Evolutionary conservation across 176 grass and related monocot genomes (phyloP), one percentile per base, ranked within the genome.

Genomic region (Dactylis glomerata): DNA sequence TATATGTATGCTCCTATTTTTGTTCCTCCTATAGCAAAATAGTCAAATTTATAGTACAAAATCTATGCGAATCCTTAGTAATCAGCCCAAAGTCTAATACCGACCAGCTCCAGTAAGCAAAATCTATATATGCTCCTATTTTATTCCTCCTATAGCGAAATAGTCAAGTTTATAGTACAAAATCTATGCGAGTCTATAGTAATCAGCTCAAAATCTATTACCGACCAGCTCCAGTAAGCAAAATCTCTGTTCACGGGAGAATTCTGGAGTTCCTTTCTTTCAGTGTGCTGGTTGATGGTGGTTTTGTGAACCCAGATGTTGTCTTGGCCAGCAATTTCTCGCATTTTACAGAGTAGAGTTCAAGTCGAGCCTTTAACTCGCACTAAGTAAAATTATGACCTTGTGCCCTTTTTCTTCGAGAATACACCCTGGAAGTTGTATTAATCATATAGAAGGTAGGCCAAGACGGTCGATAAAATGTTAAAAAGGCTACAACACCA

Each of bases 51-150:
- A 6, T 4, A 11, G 22, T 72, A 62, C 23, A 62, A 70, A 78
- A 49, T 2, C 16, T 5, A 4, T 62, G 5, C 0, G 31, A 78
- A 33, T 47, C 38, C 13, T 5, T 32, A 13, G 23, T 42, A 52
- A 63, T 71, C 23, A 64, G 19, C 13, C 0, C 9, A 59, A 67
- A 23, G 52, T 13, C 26, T 55, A 20, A n/a, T 19, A 28, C 7
- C 50, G 75, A 68, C 68, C 47, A 49, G n/a, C 49, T 82, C n/a
- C 10, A 45, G 34, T 82, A 46, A 87, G 10, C 13, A 23, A 68
- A 77, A 5, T 28, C 24, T 36, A 36, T 2, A 36, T 36, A 36
- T 36, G 34, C 5, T 36, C 34, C 34, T 36, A 36, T 36, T 36
- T 36, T 36, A 5, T 36, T 36, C 34, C 34, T 36, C 34, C 34